A percentile compares a stretch with the other conserved stretches of the same genome.
These are phyloP conservation scores for Aspergillus brasiliensis DNA, from an alignment of 2,329 filamentous ascomycete genomes.

Conservation along the genomic window DNA sequence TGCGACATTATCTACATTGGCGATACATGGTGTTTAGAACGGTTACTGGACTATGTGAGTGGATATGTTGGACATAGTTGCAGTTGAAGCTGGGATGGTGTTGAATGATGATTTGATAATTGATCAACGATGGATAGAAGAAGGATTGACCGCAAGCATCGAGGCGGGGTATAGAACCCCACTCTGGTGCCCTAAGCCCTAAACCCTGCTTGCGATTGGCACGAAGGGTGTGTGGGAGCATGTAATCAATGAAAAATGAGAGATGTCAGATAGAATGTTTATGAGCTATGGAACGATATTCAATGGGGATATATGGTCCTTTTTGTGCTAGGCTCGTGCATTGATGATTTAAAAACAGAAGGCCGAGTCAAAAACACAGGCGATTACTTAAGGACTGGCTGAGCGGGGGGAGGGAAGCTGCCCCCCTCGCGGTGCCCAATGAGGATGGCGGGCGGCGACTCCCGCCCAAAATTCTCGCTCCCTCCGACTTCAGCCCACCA, in stretches of 20 bases:
- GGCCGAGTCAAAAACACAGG: background rate
- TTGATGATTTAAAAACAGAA: too few relatives aligned
- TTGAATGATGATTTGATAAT: background rate
- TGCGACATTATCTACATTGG: too few relatives aligned
- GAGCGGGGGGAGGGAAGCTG: slow-evolving; percentile 10
- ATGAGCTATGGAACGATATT: background rate
- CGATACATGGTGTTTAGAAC: background rate
- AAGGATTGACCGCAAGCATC: background rate
- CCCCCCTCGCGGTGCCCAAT: slow-evolving; percentile 28
- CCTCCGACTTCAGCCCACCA: slow-evolving; percentile 26
- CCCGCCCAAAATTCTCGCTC: slow-evolving; percentile 39
- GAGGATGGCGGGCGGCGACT: slow-evolving; percentile 25
- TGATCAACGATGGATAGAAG: too few relatives aligned
- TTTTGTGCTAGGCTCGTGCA: too few relatives aligned
- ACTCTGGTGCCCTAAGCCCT: slow-evolving; percentile 39
- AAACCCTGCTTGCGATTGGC: slow-evolving; percentile 22
- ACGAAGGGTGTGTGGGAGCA: background rate
- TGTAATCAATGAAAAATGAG: background rate
- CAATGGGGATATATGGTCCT: background rate
- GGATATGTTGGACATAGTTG: background rate
- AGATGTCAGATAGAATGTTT: background rate
- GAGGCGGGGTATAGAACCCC: slow-evolving; percentile 32
- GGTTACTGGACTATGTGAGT: background rate
- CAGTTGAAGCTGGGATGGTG: background rate
- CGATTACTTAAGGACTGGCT: background rate